These are phyloP conservation scores for Penicillium italicum DNA, from an alignment of 2,329 filamentous ascomycete species.

Conservation along the genomic window DNA sequence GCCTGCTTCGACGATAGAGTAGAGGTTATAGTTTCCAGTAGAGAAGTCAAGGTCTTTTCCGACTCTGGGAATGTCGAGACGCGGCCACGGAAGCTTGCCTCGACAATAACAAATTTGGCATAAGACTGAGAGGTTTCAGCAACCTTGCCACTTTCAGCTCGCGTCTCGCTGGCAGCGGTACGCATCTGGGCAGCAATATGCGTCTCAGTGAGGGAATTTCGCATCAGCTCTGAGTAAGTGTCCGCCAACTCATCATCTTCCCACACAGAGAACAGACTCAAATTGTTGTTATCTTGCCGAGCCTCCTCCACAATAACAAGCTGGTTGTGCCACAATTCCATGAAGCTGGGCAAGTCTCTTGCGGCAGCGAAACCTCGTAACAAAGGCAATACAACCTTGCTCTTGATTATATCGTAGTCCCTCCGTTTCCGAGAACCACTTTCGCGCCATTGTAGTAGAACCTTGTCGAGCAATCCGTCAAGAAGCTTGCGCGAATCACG, in stretches of 20 bases:
- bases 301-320: conserved; percentile 37
- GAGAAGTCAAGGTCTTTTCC: conserved; percentile 21
- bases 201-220: conserved; percentile 29
- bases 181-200: conserved; percentile 32
- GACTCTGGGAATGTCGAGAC: conserved; percentile 22
- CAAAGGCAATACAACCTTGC: conserved; percentile 39
- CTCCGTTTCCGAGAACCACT: conserved; percentile 11
- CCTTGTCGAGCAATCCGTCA: conserved; percentile 35
- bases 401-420: conserved; percentile 36
- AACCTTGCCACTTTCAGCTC: conserved; percentile 27
- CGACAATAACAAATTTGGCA: conserved; percentile 35
- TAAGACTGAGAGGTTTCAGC: conserved; percentile 30
- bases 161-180: conserved; percentile 29
- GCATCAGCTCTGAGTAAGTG: conserved; percentile 34
- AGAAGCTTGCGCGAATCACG: conserved; percentile 36
- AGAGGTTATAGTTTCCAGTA: conserved; percentile 28
- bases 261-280: conserved; percentile 39
- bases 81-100: conserved; percentile 33
- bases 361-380: conserved; percentile 40
- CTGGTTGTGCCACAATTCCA: conserved; percentile 41
- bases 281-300: conserved; percentile 22
- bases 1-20: conserved; percentile 32
- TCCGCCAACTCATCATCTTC: conserved; percentile 45
- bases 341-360: conserved; percentile 40
- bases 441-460: conserved; percentile 33